These are phyloP conservation scores for Syzygium malaccense DNA, from an alignment of 441 rosid genomes.

Conservation along the genomic window DNA sequence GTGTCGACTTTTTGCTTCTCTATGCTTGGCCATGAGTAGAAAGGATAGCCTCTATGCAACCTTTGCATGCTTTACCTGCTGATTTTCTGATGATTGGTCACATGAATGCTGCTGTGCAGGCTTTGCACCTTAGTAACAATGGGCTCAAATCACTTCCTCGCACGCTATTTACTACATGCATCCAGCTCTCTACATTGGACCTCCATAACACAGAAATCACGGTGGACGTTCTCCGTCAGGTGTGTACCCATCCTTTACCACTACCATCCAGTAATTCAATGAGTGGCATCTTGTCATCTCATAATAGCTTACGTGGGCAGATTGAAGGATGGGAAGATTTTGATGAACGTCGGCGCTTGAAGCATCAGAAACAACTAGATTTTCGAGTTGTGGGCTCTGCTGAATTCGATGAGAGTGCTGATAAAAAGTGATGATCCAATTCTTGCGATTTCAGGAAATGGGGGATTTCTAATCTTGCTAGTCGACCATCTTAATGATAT, in stretches of 20 bases:
- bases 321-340: slow-evolving; percentile 74
- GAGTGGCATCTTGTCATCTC: background rate
- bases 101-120: slow-evolving; percentile 26
- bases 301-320: slow-evolving; percentile 15
- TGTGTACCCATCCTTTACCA: slow-evolving; percentile 6
- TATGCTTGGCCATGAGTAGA: background rate
- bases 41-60: background rate
- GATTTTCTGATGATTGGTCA: background rate
- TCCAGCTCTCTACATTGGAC: slow-evolving; percentile 58
- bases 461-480: background rate
- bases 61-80: background rate
- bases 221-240: slow-evolving; percentile 67
- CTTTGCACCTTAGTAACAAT: slow-evolving; percentile 53
- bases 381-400: slow-evolving; percentile 60
- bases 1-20: background rate
- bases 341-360: slow-evolving; percentile 56
- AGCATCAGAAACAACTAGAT: slow-evolving; percentile 88
- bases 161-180: slow-evolving; percentile 52
- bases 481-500: background rate
- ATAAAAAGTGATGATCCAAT: slow-evolving; percentile 39
- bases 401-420: slow-evolving; percentile 87
- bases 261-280: background rate
- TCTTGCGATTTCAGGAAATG: background rate
- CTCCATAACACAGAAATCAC: slow-evolving; percentile 87
- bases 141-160: slow-evolving; percentile 60